These are phyloP conservation scores for Coniferiporia weirii DNA, from an alignment of 1,284 basidiomycete species.

Conservation along the genomic window DNA sequence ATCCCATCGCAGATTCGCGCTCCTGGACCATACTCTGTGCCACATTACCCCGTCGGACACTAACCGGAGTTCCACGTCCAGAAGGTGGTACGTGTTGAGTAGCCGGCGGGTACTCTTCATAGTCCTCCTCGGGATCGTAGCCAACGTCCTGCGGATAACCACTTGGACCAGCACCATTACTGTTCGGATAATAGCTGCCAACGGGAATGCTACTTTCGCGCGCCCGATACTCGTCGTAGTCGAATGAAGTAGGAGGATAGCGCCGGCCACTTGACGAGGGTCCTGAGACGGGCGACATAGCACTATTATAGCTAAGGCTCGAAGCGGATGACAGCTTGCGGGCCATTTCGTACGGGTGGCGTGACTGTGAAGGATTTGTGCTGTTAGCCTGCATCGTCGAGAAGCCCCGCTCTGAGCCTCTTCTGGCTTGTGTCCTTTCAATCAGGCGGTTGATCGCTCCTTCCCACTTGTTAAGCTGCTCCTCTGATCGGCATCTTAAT, in stretches of 20 bases:
- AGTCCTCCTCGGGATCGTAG: slow-evolving; percentile 68
- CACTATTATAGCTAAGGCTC: slow-evolving; percentile 7
- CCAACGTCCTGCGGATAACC: slow-evolving; percentile 62
- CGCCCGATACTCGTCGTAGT: slow-evolving; percentile 34
- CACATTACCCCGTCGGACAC: slow-evolving; percentile 46
- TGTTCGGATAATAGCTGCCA: slow-evolving; percentile 24
- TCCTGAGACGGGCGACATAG: slow-evolving; percentile 25
- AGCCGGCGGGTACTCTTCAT: slow-evolving; percentile 61
- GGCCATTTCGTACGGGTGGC: slow-evolving; percentile 19
- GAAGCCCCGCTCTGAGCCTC: slow-evolving; percentile 54
- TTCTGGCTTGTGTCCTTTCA: slow-evolving; percentile 57
- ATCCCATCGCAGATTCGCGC: slow-evolving; percentile 37
- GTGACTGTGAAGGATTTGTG: slow-evolving; percentile 35
- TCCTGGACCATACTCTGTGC: slow-evolving; percentile 57
- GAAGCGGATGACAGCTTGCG: slow-evolving; percentile 15
- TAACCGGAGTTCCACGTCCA: slow-evolving; percentile 67
- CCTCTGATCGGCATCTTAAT: slow-evolving; percentile 88
- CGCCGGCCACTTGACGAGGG: slow-evolving; percentile 34
- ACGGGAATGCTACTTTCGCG: slow-evolving; percentile 26
- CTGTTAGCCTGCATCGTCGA: slow-evolving; percentile 43
- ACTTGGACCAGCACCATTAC: slow-evolving; percentile 37
- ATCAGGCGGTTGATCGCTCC: slow-evolving; percentile 84
- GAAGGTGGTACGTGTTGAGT: slow-evolving; percentile 39
- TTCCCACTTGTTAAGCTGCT: slow-evolving; percentile 92
- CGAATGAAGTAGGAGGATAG: slow-evolving; percentile 35